Evolutionary conservation across 2,329 filamentous ascomycete genomes (phyloP), one percentile per base, ranked within the genome.

Genomic region (Alternaria sp.): DNA sequence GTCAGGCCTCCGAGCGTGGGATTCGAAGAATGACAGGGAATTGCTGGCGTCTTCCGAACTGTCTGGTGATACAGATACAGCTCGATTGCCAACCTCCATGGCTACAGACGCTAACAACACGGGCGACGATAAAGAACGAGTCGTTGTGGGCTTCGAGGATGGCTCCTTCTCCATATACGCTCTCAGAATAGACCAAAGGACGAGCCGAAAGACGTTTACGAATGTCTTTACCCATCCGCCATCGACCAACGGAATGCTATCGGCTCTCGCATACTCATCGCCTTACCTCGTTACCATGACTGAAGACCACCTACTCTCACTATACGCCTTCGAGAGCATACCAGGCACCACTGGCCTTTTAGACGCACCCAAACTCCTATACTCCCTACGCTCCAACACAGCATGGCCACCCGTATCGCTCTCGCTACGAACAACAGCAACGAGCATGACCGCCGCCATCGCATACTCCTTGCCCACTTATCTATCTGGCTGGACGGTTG

Each of bases 281-380:
- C 92, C 93, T 0, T 95, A 94, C 72, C 76, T 96, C 2, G 80
- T 96, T 9, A 92, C 91, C 1, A 92, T 95, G 64, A 94, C 92
- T 1, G 85, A 87, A 24, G 86, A 87, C 14, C 91, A 93, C 46
- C 80, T 90, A 7, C 82, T 97, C 39, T 93, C 91, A 0, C 78
- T 97, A 1, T 97, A 96, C 75, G 87, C 85, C 0, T 89, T 94
- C 42, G 28, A 36, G 8, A 42, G 39, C 1, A 24, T 47, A 7
- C 30, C 62, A 3, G 62, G 75, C 7, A 53, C 65, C 30, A 46
- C 55, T 12, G 60, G 56, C 14, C 60, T 41, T 6, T 51, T 78
- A 11, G 66, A 76, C 7, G 74, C 81, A 24, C 88, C 89, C 1
- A 82, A 83, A 58, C 83, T 95, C 30, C 81, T 97, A 30, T 90